Evolutionary conservation across 2,329 filamentous ascomycete species (phyloP).

Genomic region (Sporothrix phasma): DNA sequence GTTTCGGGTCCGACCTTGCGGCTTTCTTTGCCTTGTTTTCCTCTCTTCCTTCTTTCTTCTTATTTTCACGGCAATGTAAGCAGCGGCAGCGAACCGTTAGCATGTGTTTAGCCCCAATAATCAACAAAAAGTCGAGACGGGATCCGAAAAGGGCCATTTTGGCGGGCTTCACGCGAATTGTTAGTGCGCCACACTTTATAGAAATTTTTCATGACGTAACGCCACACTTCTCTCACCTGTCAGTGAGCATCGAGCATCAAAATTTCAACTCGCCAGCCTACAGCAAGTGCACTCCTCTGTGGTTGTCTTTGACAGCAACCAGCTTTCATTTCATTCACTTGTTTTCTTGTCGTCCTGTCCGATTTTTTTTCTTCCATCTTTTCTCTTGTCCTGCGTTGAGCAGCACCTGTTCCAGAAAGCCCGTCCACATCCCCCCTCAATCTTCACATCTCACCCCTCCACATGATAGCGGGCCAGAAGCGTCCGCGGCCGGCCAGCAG

Average conservation of each 20-base stretch:
- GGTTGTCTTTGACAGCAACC: background rate
- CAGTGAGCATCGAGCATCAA: background rate
- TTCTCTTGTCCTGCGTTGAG: background rate
- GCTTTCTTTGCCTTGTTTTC: background rate
- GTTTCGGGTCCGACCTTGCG: background rate
- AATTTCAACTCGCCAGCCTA: background rate
- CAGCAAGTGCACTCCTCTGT: background rate
- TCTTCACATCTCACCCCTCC: background rate
- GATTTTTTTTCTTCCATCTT: too few relatives aligned
- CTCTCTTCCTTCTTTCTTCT: too few relatives aligned
- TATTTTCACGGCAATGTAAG: background rate
- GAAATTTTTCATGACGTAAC: constrained; percentile 13
- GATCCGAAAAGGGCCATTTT: background rate
- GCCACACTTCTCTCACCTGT: constrained; percentile 10
- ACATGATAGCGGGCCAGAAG: constrained; percentile 18
- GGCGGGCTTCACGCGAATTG: background rate
- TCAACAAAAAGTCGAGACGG: background rate
- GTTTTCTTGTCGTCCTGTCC: background rate
- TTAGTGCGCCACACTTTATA: constrained; percentile 11
- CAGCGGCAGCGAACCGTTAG: background rate
- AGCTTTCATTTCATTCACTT: background rate
- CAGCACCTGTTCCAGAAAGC: background rate
- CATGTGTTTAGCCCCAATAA: background rate
- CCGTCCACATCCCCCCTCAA: background rate
- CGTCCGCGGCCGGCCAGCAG: constrained; percentile 15